phyloP scores from a whole-genome alignment of 2,329 filamentous ascomycete genomes.

The Colletotrichum sp. region DNA sequence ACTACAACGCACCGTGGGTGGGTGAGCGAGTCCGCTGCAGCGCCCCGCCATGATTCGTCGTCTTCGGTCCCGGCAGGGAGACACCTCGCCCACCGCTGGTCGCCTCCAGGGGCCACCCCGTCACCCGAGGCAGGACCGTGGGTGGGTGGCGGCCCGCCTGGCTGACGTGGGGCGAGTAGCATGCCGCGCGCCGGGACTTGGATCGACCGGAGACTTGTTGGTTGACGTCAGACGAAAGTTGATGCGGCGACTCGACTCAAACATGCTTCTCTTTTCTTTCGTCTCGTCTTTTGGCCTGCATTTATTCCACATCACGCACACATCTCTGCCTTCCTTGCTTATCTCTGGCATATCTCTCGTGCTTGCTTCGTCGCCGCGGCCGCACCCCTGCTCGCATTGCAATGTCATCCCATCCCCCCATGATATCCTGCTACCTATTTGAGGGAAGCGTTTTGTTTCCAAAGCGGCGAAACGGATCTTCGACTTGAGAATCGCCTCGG shows the following conservation, averaged over 20 bases:
- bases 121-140: background rate
- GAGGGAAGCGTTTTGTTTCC: conserved; percentile 8
- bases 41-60: conserved; percentile 5
- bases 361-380: background rate
- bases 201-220: background rate
- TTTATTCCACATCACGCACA: background rate
- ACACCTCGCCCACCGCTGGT: background rate
- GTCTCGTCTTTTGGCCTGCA: background rate
- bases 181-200: background rate
- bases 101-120: background rate
- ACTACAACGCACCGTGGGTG: background rate
- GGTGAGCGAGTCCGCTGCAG: background rate
- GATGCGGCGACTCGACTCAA: conserved; percentile 8
- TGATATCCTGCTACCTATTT: conserved; percentile 2
- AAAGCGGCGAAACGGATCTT: conserved; percentile 11
- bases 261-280: background rate
- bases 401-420: conserved; percentile 9
- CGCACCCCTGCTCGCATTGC: background rate
- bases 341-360: background rate
- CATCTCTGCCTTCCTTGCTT: background rate
- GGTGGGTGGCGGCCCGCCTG: background rate
- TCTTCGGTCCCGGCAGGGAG: conserved; percentile 4
- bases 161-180: background rate
- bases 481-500: background rate
- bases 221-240: conserved; percentile 17